phyloP scores from a whole-genome alignment of 2,329 filamentous ascomycete species.

The Orbilia ellipsospora region DNA sequence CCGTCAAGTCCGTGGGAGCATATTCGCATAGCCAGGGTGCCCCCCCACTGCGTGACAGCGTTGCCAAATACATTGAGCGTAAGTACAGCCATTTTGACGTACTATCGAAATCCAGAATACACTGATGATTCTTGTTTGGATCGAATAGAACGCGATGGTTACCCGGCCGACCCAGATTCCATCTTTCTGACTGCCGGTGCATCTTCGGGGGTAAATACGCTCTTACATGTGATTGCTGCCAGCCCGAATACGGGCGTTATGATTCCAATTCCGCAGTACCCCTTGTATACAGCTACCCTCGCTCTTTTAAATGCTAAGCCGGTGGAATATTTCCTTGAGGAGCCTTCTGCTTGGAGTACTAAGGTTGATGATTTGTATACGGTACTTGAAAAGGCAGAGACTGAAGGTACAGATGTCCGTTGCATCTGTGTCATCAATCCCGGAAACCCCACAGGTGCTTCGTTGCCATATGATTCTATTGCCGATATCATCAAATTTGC shows the following conservation, averaged over 20 bases:
- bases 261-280: constrained; percentile 96
- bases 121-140: constrained; percentile 9
- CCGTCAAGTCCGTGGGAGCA: constrained; percentile 90
- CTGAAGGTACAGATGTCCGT: constrained; percentile 84
- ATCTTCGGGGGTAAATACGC: constrained; percentile 92
- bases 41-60: constrained; percentile 84
- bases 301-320: constrained; percentile 83
- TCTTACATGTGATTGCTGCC: constrained; percentile 88
- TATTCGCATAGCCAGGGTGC: constrained; percentile 95
- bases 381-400: constrained; percentile 78
- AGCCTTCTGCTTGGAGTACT: constrained; percentile 86
- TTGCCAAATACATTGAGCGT: constrained; percentile 93
- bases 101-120: background rate
- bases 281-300: constrained; percentile 94
- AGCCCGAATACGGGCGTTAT: constrained; percentile 81
- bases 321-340: constrained; percentile 94
- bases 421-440: constrained; percentile 98
- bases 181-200: constrained; percentile 94
- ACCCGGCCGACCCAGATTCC: constrained; percentile 79
- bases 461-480: constrained; percentile 81
- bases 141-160: constrained; percentile 80
- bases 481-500: constrained; percentile 87
- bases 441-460: constrained; percentile 94
- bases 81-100: constrained; percentile 61
- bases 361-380: constrained; percentile 80